Conservation (phyloP, 2,329 filamentous ascomycete genomes). For the Calonectria pauciramosa region DNA sequence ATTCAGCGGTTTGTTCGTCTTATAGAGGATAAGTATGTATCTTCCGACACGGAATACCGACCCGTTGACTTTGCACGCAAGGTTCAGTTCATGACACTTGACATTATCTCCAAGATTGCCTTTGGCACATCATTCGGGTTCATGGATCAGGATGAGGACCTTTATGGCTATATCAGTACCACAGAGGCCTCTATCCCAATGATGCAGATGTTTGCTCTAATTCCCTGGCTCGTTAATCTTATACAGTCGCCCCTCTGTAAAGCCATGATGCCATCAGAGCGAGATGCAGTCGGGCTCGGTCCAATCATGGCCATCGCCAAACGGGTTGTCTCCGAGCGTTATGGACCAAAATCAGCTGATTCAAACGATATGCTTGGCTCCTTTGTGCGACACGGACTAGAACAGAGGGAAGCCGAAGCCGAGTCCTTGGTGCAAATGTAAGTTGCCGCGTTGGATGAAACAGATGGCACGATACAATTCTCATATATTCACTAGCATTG, state of each 20-base stretch:
- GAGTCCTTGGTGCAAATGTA: slow-evolving; percentile 24
- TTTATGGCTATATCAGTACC: slow-evolving; percentile 16
- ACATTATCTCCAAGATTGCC: slow-evolving; percentile 23
- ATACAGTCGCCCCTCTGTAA: slow-evolving; percentile 24
- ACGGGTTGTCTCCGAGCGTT: slow-evolving; percentile 13
- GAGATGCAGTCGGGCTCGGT: slow-evolving; percentile 23
- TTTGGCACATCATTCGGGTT: slow-evolving; percentile 21
- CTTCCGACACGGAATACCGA: slow-evolving; percentile 5
- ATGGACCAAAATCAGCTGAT: not conserved
- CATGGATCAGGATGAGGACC: slow-evolving; percentile 16
- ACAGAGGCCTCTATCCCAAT: slow-evolving; percentile 14
- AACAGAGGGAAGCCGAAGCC: slow-evolving; percentile 18
- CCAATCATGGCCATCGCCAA: slow-evolving; percentile 24
- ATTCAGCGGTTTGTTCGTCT: slow-evolving; percentile 9
- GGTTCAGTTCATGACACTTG: slow-evolving; percentile 21
- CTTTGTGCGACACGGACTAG: slow-evolving; percentile 18
- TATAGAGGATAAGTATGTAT: slow-evolving; percentile 19
- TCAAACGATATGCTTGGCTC: slow-evolving; percentile 23
- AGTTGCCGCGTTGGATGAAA: not conserved
- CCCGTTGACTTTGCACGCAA: slow-evolving; percentile 22
- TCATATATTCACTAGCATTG: slow-evolving; percentile 13
- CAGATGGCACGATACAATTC: not conserved
- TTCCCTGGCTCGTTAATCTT: slow-evolving; percentile 22
- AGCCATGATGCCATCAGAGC: slow-evolving; percentile 24
- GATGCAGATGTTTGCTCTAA: slow-evolving; percentile 22